Evolutionary conservation across 208 protist species (phyloP).

Genomic region (Jaenimonas drosophilae): DNA sequence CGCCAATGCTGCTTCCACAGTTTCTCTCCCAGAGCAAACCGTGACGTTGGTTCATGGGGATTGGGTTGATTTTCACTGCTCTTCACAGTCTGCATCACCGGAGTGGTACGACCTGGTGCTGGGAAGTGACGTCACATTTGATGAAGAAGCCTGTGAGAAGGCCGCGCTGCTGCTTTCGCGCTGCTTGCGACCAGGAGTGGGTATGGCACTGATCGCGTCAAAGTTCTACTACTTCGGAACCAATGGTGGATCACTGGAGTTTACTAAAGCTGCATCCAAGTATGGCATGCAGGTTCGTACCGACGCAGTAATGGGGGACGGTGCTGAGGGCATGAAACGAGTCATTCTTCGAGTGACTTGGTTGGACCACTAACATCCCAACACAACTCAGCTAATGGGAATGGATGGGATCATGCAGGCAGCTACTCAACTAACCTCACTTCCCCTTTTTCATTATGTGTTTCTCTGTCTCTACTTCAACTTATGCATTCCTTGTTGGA

Average conservation of each 20-base stretch:
- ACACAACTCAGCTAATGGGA: background rate
- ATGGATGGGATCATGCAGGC: background rate
- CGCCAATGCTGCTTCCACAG: slow-evolving; percentile 3
- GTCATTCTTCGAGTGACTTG: slow-evolving; percentile 41
- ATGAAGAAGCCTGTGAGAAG: slow-evolving; percentile 68
- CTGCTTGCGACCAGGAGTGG: slow-evolving; percentile 30
- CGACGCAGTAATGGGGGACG: slow-evolving; percentile 28
- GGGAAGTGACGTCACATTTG: slow-evolving; percentile 83
- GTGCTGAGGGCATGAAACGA: slow-evolving; percentile 49
- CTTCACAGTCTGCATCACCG: too few species aligned
- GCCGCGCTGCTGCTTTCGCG: slow-evolving; percentile 46
- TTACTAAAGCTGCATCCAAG: slow-evolving; percentile 16
- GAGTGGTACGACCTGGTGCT: slow-evolving; percentile 65
- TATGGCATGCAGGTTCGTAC: slow-evolving; percentile 20
- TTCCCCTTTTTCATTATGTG: slow-evolving; percentile 1
- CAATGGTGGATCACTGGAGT: slow-evolving; percentile 59
- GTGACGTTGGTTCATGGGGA: slow-evolving; percentile 73
- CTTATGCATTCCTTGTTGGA: background rate
- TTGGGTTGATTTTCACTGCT: slow-evolving; percentile 43
- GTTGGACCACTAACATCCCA: background rate
- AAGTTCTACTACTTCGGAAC: slow-evolving; percentile 90
- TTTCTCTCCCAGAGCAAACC: background rate
- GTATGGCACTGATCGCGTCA: slow-evolving; percentile 59
- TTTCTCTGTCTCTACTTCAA: background rate
- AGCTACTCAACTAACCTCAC: background rate